Conservation (phyloP, 306 rosid genomes). For the Coriaria nepalensis region DNA sequence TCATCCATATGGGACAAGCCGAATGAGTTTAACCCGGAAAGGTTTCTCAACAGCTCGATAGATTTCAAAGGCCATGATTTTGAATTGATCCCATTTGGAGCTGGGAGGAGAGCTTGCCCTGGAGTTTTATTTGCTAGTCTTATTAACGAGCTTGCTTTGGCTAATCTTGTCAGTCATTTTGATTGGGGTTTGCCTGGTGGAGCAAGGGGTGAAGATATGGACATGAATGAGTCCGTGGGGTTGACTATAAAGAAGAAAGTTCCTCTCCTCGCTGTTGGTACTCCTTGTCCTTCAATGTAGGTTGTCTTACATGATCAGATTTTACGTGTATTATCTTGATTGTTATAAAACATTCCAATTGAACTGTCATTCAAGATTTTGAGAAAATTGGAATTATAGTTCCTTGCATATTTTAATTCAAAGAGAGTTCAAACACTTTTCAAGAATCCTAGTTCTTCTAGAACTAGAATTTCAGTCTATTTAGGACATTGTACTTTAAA, state of each 20-base stretch:
- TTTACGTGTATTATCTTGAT: too few relatives aligned
- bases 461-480: too few relatives aligned
- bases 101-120: slow-evolving; percentile 32
- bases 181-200: slow-evolving; percentile 20
- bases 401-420: too few relatives aligned
- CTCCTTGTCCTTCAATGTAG: neutral
- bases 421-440: too few relatives aligned
- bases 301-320: too few relatives aligned
- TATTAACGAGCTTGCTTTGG: slow-evolving; percentile 16
- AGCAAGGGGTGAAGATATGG: slow-evolving; percentile 8
- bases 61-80: slow-evolving; percentile 27
- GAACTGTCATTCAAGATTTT: too few relatives aligned
- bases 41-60: slow-evolving; percentile 9
- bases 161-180: slow-evolving; percentile 15
- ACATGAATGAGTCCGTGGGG: slow-evolving; percentile 21
- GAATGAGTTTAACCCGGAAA: slow-evolving; percentile 27
- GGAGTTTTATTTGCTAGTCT: slow-evolving; percentile 16
- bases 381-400: too few relatives aligned
- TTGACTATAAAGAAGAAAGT: slow-evolving; percentile 13
- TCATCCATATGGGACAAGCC: slow-evolving; percentile 20
- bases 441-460: too few relatives aligned
- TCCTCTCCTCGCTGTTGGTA: slow-evolving; percentile 20
- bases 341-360: too few relatives aligned
- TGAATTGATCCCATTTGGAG: slow-evolving; percentile 29
- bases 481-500: too few relatives aligned